Percentiles rank a stretch among this genome's conserved stretches.
Conservation (phyloP, 2,329 filamentous ascomycete species). For the Calonectria crousiana region DNA sequence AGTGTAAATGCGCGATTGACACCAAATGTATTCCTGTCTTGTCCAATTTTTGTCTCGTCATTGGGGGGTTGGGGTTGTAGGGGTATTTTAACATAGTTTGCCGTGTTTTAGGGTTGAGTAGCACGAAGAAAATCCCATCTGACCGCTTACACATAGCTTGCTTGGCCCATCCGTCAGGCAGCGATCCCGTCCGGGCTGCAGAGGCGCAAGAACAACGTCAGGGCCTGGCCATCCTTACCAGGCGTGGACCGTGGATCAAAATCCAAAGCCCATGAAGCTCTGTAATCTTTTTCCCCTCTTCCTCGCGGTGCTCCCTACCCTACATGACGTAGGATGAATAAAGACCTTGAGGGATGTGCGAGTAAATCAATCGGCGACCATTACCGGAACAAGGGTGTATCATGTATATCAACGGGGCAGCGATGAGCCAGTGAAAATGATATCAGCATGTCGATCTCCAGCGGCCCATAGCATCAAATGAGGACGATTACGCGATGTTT, state of each 20-base stretch:
- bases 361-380: neutral
- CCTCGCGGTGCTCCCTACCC: neutral
- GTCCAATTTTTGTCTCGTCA: neutral
- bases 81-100: neutral
- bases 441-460: constrained; percentile 3
- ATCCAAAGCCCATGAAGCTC: neutral
- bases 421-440: neutral
- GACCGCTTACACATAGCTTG: neutral
- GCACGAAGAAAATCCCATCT: neutral
- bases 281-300: neutral
- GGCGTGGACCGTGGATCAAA: neutral
- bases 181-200: neutral
- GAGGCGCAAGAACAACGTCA: neutral
- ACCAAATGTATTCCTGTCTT: neutral
- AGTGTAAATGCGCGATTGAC: neutral
- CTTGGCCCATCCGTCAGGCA: neutral
- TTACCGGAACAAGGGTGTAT: neutral
- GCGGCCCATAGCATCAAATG: neutral
- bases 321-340: neutral
- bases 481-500: neutral
- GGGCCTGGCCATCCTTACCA: neutral
- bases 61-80: neutral
- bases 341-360: too few species aligned
- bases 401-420: neutral
- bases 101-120: neutral